These are phyloP conservation scores for Chrysopogon serrulatus DNA, from an alignment of 176 grass and related monocot genomes.

Conservation along the genomic window DNA sequence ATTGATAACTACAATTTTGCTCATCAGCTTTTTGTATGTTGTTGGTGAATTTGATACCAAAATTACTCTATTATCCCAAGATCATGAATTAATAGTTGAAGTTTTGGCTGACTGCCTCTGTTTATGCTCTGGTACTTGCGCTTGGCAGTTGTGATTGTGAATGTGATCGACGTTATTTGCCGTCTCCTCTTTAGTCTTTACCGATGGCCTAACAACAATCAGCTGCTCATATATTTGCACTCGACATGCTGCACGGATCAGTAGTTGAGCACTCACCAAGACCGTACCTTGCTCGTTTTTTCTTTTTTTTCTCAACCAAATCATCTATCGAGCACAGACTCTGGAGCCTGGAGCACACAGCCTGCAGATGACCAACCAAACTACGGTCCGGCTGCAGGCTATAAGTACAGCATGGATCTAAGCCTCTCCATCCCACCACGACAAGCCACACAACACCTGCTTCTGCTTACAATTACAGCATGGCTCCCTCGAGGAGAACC, in stretches of 20 bases:
- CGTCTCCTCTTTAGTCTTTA: too few species aligned
- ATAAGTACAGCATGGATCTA: not conserved
- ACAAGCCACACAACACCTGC: not conserved
- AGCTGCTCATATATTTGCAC: not conserved
- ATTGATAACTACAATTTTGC: slow-evolving; percentile 1
- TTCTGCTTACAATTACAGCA: not conserved
- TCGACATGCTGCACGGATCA: not conserved
- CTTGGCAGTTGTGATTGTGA: not conserved
- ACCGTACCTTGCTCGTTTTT: not conserved
- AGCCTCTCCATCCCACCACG: not conserved
- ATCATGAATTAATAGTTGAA: not conserved
- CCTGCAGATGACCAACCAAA: not conserved
- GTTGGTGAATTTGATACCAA: not conserved
- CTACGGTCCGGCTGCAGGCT: not conserved
- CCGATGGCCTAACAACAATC: not conserved
- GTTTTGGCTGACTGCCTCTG: not conserved
- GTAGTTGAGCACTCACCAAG: not conserved
- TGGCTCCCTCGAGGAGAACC: not conserved
- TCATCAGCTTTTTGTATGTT: not conserved
- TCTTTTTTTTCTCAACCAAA: not conserved
- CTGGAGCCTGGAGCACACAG: not conserved
- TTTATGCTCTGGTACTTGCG: not conserved
- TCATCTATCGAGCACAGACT: not conserved
- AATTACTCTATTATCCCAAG: not conserved
- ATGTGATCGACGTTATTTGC: not conserved